Conservation (phyloP, 2,329 filamentous ascomycete genomes). For the Ophiostoma quercus region DNA sequence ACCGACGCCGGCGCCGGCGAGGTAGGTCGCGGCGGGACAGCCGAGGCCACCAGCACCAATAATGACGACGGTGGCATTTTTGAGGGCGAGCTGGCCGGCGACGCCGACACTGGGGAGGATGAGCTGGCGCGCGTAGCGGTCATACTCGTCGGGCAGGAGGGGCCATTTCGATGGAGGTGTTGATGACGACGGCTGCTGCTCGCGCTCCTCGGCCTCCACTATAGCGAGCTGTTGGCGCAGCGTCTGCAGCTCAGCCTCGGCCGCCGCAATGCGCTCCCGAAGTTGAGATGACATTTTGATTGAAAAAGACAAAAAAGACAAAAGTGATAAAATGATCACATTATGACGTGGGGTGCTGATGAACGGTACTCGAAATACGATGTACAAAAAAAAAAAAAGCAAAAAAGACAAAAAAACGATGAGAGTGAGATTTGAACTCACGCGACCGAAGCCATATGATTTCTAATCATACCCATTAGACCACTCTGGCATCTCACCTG, state of each 20-base stretch:
- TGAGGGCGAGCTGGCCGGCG: conserved; percentile 69
- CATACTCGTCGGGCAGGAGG: conserved; percentile 67
- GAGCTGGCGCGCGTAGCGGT: conserved; percentile 83
- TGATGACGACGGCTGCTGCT: neutral
- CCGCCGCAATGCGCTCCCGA: conserved; percentile 43
- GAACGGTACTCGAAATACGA: too few species aligned
- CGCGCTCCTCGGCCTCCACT: conserved; percentile 34
- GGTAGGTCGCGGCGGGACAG: conserved; percentile 87
- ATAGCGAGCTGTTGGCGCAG: conserved; percentile 44
- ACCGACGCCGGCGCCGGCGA: conserved; percentile 83
- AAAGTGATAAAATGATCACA: neutral
- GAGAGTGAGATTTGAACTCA: conserved; percentile 28
- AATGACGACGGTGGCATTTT: conserved; percentile 65
- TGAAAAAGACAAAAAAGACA: neutral
- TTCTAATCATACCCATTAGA: conserved; percentile 29
- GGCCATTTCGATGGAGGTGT: conserved; percentile 53
- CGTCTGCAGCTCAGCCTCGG: conserved; percentile 45
- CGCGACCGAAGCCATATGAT: conserved; percentile 29
- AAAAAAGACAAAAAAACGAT: conserved; percentile 21
- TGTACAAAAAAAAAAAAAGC: conserved; percentile 13
- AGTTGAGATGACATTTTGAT: conserved; percentile 34
- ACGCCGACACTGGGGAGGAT: conserved; percentile 79
- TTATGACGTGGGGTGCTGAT: neutral
- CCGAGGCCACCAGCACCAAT: conserved; percentile 86
- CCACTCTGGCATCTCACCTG: conserved; percentile 26